Conservation (phyloP, 495 filamentous ascomycete genomes). For the Daldinia bambusicola region DNA sequence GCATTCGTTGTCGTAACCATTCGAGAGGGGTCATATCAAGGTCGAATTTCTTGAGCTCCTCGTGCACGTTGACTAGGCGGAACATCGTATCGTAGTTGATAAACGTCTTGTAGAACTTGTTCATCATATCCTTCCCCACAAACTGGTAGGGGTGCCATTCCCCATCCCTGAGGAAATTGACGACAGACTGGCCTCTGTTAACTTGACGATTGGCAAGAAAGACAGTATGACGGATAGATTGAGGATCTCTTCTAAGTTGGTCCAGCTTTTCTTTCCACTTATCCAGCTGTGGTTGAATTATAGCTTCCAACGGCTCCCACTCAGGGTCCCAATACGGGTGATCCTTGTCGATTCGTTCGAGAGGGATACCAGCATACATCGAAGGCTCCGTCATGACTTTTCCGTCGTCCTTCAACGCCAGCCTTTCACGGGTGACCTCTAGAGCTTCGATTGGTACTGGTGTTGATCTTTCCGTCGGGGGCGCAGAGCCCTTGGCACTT, state of each 20-base stretch:
- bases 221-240: slow-evolving; percentile 50
- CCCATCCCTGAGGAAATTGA: slow-evolving; percentile 55
- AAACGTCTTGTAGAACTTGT: slow-evolving; percentile 49
- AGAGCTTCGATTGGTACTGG: slow-evolving; percentile 20
- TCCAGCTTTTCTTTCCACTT: slow-evolving; percentile 55
- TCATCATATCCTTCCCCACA: slow-evolving; percentile 55
- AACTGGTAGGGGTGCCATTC: slow-evolving; percentile 62
- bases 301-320: slow-evolving; percentile 52
- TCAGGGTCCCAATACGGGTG: slow-evolving; percentile 60
- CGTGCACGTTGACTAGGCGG: slow-evolving; percentile 56
- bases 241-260: slow-evolving; percentile 32
- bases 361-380: slow-evolving; percentile 57
- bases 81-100: slow-evolving; percentile 61
- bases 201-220: slow-evolving; percentile 59
- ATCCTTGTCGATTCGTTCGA: slow-evolving; percentile 53
- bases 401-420: slow-evolving; percentile 55
- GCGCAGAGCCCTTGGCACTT: slow-evolving; percentile 40
- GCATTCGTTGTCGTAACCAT: slow-evolving; percentile 60
- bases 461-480: slow-evolving; percentile 39
- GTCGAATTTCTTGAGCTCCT: slow-evolving; percentile 58
- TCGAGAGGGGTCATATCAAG: slow-evolving; percentile 58
- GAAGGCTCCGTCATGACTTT: slow-evolving; percentile 52
- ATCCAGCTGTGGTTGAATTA: slow-evolving; percentile 47
- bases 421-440: slow-evolving; percentile 53
- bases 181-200: slow-evolving; percentile 56